phyloP scores from a whole-genome alignment of 1,139 yeast genomes.

The Suhomyces bolitotheri region DNA sequence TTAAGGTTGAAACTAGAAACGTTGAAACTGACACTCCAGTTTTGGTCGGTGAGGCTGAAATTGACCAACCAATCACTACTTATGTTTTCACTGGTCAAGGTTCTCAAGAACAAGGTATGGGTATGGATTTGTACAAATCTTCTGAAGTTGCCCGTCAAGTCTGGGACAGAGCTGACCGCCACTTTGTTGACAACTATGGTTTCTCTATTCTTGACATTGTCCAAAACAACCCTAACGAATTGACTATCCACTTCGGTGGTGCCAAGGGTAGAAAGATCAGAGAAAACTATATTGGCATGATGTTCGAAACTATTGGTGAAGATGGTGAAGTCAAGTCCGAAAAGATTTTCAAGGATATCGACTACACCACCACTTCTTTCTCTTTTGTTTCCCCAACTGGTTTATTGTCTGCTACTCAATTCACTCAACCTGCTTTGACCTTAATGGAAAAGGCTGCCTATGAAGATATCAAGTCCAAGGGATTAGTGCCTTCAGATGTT shows the following conservation, averaged over 20 bases:
- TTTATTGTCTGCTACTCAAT: slow-evolving; percentile 94
- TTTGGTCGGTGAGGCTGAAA: slow-evolving; percentile 93
- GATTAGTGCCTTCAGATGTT: slow-evolving; percentile 89
- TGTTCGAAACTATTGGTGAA: slow-evolving; percentile 90
- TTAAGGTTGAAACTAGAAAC: slow-evolving; percentile 87
- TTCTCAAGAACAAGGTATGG: slow-evolving; percentile 99
- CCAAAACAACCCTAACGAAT: slow-evolving; percentile 90
- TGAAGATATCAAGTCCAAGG: slow-evolving; percentile 95
- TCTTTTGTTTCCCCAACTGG: slow-evolving; percentile 95
- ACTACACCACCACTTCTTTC: slow-evolving; percentile 74
- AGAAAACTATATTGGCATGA: slow-evolving; percentile 93
- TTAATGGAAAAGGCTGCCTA: slow-evolving; percentile 99
- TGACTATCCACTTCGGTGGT: slow-evolving; percentile 97
- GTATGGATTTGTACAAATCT: slow-evolving; percentile 94
- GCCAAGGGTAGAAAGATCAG: slow-evolving; percentile 94
- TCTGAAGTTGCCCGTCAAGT: slow-evolving; percentile 92
- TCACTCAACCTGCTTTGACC: slow-evolving; percentile 98
- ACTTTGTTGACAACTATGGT: slow-evolving; percentile 91
- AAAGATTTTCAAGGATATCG: slow-evolving; percentile 92
- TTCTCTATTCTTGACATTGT: slow-evolving; percentile 96
- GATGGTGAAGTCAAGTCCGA: slow-evolving; percentile 85
- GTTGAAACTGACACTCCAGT: slow-evolving; percentile 76
- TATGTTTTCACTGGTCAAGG: slow-evolving; percentile 99
- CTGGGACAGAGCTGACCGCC: slow-evolving; percentile 97
- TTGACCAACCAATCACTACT: slow-evolving; percentile 95